Evolutionary conservation across 371 early-diverging fungal genomes (phyloP), one percentile per base, ranked within the genome.

Genomic region (Mortierella sp.): DNA sequence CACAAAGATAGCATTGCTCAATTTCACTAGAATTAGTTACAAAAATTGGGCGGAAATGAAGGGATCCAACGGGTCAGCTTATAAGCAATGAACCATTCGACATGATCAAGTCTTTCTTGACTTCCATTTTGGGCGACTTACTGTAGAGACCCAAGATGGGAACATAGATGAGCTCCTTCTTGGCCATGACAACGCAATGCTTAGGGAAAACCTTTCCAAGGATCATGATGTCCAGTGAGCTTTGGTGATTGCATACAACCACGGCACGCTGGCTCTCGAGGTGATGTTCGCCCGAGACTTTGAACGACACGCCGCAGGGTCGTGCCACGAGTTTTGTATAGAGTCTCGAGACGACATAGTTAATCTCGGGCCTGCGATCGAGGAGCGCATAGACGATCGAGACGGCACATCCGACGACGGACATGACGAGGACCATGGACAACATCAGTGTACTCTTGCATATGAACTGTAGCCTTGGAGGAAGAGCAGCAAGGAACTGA

Each of bases 121-220:
- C 11, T 12, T 52, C 19, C 21, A 11, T 26, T 2, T 26, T 56
- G n/a, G 43, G 25, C 47, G 19, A 90, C 92, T 85, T 91, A 95
- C 95, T 92, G 82, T 85, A 96, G 85, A 89, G 87, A 29, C 97
- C 97, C 47, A 98, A 83, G 48, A 97, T 81, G n/a, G 98, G 98
- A 61, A 92, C 89, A 75, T 88, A 93, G 64, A 88, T 88, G 60
- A 98, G 74, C 18, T 83, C 83, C 75, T 89, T 87, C 82, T 98
- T 98, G 45, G 95, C 97, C 74, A 96, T 88, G 57, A 96, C 88
- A 4, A 88, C 87, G 16, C 90, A 86, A 72, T 88, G 83, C 63
- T 86, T 86, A 9, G 95, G 96, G 62, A 93, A 90, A 7, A 94
- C 87, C 21, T 81, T 82, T 15, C 90, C 93, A 72, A 96, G 83